phyloP scores from a whole-genome alignment of 2,329 filamentous ascomycete species.

The Cadophora luteo-olivacea region DNA sequence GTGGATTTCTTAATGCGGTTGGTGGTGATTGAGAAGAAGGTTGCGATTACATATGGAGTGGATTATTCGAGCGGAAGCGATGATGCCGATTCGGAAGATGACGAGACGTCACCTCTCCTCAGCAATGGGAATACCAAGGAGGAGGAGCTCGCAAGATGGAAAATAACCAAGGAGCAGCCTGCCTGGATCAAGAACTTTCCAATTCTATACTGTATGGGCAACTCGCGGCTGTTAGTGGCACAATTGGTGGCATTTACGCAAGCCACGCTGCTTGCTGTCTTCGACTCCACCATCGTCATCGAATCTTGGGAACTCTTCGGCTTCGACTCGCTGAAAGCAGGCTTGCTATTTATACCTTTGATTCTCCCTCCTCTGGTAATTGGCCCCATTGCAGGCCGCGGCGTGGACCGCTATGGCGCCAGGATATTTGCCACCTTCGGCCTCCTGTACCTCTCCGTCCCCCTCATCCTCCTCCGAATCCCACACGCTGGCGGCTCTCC shows the following conservation, averaged over 20 bases:
- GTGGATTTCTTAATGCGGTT: slow-evolving; percentile 67
- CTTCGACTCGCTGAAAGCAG: slow-evolving; percentile 47
- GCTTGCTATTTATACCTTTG: slow-evolving; percentile 48
- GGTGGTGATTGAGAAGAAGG: slow-evolving; percentile 67
- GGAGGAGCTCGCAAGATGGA: slow-evolving; percentile 46
- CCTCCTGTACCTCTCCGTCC: slow-evolving; percentile 33
- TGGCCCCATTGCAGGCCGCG: slow-evolving; percentile 46
- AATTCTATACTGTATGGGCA: slow-evolving; percentile 52
- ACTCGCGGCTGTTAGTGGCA: slow-evolving; percentile 50
- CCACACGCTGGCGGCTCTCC: slow-evolving; percentile 48
- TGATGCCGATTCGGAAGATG: slow-evolving; percentile 26
- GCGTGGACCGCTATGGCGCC: slow-evolving; percentile 48
- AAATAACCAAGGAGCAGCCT: slow-evolving; percentile 50
- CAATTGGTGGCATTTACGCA: slow-evolving; percentile 52
- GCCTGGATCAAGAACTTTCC: slow-evolving; percentile 51
- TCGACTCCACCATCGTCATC: slow-evolving; percentile 50
- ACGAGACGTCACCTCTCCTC: slow-evolving; percentile 48
- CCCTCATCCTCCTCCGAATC: slow-evolving; percentile 49
- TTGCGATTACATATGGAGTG: slow-evolving; percentile 52
- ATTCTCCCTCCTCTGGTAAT: slow-evolving; percentile 47
- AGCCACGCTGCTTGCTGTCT: slow-evolving; percentile 48
- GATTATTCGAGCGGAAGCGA: slow-evolving; percentile 31
- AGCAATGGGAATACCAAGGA: slow-evolving; percentile 40
- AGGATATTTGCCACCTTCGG: slow-evolving; percentile 45
- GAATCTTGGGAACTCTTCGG: slow-evolving; percentile 47